A percentile compares a stretch with the other conserved stretches of the same genome.
These are phyloP conservation scores for Claviceps citrina DNA, from an alignment of 2,329 filamentous ascomycete species.

Conservation along the genomic window DNA sequence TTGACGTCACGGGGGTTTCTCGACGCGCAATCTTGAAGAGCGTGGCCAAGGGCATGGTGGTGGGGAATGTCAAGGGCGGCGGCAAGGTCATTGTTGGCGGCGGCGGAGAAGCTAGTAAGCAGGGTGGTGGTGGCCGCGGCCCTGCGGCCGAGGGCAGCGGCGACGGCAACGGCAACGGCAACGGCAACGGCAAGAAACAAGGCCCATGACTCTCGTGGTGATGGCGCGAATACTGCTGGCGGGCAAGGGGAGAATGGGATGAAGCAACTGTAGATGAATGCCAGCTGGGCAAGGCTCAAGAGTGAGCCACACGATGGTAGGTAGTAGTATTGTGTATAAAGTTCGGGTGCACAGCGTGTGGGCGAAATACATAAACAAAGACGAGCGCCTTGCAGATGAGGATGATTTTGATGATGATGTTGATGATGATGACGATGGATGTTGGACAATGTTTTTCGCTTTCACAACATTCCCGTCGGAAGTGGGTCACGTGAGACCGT, in stretches of 20 bases:
- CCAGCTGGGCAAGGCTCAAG: no score
- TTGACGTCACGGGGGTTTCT: conserved; percentile 87
- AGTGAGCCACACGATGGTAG: no score
- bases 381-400: no score
- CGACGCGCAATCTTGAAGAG: conserved; percentile 81
- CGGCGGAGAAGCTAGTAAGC: conserved; percentile 24
- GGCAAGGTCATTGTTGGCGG: conserved; percentile 61
- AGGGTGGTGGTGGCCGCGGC: no score
- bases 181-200: not conserved
- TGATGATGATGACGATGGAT: no score
- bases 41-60: conserved; percentile 91
- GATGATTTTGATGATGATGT: no score
- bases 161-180: conserved; percentile 9
- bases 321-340: no score
- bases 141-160: conserved; percentile 12
- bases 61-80: conserved; percentile 61
- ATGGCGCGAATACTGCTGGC: conserved; percentile 14
- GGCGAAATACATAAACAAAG: no score
- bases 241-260: conserved; percentile 18
- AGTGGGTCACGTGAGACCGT: not conserved
- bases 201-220: conserved; percentile 14
- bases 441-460: no score
- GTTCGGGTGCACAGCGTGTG: no score
- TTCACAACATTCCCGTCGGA: no score
- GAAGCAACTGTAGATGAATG: no score